Conservation (phyloP, 805 yeast species). For the Helenozyma baotianmanensis region DNA sequence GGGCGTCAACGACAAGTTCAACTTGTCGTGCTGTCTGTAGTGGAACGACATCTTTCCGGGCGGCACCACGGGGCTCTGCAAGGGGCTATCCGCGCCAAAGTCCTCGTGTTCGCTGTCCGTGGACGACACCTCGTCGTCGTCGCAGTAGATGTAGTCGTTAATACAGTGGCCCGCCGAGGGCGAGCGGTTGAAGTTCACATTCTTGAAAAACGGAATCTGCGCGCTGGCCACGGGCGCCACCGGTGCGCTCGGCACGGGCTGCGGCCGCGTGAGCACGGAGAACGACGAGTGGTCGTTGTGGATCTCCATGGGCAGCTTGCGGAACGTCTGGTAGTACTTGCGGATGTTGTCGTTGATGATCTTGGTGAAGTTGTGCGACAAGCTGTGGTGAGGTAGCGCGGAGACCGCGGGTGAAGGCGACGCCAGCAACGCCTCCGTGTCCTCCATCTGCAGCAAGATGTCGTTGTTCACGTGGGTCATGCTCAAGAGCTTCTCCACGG, state of each 20-base stretch:
- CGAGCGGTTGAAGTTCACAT: slow-evolving; percentile 31
- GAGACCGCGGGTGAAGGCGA: slow-evolving; percentile 2
- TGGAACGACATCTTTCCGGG: slow-evolving; percentile 31
- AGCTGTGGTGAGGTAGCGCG: slow-evolving; percentile 6
- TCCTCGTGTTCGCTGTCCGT: slow-evolving; percentile 15
- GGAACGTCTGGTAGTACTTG: slow-evolving; percentile 24
- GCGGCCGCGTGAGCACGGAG: slow-evolving; percentile 20
- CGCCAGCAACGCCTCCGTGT: slow-evolving; percentile 4
- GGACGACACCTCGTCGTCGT: slow-evolving; percentile 17
- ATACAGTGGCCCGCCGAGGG: slow-evolving; percentile 23
- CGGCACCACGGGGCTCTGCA: slow-evolving; percentile 8
- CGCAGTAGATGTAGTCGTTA: slow-evolving; percentile 35
- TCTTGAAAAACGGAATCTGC: slow-evolving; percentile 33
- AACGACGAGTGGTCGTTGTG: slow-evolving; percentile 32
- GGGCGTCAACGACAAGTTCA: slow-evolving; percentile 27
- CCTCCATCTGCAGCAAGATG: slow-evolving; percentile 25
- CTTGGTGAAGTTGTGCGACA: slow-evolving; percentile 31
- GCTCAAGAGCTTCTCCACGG: slow-evolving; percentile 38
- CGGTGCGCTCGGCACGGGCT: slow-evolving; percentile 1
- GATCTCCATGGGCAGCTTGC: slow-evolving; percentile 27
- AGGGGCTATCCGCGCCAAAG: slow-evolving; percentile 6
- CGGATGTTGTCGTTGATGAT: slow-evolving; percentile 36
- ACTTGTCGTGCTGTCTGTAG: slow-evolving; percentile 33
- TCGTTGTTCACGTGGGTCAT: slow-evolving; percentile 29
- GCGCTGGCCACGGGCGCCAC: slow-evolving; percentile 4